A percentile compares a stretch with the other conserved stretches of the same genome.
Conservation (phyloP, 192 early-diverging fungal genomes). For the Cetraspora pellucida region DNA sequence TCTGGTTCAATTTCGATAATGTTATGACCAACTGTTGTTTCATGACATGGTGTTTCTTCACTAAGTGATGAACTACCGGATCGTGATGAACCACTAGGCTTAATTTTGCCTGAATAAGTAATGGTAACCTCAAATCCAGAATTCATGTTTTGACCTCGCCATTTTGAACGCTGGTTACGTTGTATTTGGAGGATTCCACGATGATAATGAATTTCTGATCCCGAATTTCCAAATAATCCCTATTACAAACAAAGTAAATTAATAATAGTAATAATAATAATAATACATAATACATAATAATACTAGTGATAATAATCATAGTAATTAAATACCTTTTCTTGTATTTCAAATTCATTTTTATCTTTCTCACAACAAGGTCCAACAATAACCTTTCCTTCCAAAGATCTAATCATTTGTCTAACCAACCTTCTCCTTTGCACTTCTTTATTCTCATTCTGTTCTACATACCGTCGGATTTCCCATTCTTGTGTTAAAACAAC, state of each 20-base stretch:
- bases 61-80: background rate
- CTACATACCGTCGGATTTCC: slow-evolving; percentile 55
- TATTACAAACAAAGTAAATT: background rate
- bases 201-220: slow-evolving; percentile 42
- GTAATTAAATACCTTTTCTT: slow-evolving; percentile 33
- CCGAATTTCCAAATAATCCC: too few species aligned
- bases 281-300: background rate
- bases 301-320: background rate
- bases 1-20: slow-evolving; percentile 54
- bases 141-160: slow-evolving; percentile 55
- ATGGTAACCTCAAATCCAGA: slow-evolving; percentile 61
- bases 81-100: background rate
- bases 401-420: slow-evolving; percentile 56
- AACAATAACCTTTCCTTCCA: slow-evolving; percentile 62
- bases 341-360: background rate
- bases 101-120: slow-evolving; percentile 33
- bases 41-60: slow-evolving; percentile 39
- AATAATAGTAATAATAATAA: background rate
- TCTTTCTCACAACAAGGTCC: slow-evolving; percentile 47
- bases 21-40: slow-evolving; percentile 41
- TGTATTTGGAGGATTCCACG: slow-evolving; percentile 50
- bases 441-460: slow-evolving; percentile 53
- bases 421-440: slow-evolving; percentile 52
- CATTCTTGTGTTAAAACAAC: slow-evolving; percentile 54
- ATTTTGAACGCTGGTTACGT: slow-evolving; percentile 50